Conservation (phyloP, 2,329 filamentous ascomycete genomes). For the Trichoderma sp. region DNA sequence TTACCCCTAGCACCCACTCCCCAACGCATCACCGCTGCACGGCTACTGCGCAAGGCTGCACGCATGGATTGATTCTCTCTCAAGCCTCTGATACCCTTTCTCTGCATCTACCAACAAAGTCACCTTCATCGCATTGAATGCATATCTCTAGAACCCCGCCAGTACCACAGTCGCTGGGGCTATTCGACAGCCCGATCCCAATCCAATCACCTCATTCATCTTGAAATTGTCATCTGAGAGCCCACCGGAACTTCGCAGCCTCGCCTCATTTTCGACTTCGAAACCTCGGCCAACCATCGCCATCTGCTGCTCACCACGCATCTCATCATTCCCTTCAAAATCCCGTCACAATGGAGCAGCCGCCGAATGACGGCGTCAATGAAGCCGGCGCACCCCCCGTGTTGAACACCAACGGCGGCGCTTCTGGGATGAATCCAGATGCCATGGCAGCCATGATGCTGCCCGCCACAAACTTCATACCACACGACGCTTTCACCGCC, state of each 20-base stretch:
- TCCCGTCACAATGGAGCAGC: constrained; percentile 15
- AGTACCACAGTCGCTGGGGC: background rate
- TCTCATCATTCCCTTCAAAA: background rate
- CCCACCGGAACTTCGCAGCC: constrained; percentile 10
- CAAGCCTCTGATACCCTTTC: background rate
- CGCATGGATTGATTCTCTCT: too few species aligned
- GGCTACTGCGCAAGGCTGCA: constrained; percentile 16
- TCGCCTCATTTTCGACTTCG: background rate
- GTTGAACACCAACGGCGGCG: constrained; percentile 11
- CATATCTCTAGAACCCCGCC: background rate
- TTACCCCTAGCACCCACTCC: background rate
- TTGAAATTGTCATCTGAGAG: background rate
- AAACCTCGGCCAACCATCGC: background rate
- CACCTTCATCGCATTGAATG: background rate
- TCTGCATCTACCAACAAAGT: background rate
- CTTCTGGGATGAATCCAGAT: constrained; percentile 9
- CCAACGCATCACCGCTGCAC: constrained; percentile 10
- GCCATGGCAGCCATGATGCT: constrained; percentile 13
- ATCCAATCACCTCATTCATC: background rate
- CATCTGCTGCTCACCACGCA: background rate
- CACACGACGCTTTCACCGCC: constrained; percentile 27
- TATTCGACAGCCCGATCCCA: background rate
- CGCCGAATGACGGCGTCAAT: constrained; percentile 12
- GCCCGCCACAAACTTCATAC: constrained; percentile 25
- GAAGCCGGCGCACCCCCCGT: constrained; percentile 1